Evolutionary conservation across 164 flowering plant species (phyloP), one percentile per base, ranked within the genome.

Genomic region (Macadamia integrifolia): DNA sequence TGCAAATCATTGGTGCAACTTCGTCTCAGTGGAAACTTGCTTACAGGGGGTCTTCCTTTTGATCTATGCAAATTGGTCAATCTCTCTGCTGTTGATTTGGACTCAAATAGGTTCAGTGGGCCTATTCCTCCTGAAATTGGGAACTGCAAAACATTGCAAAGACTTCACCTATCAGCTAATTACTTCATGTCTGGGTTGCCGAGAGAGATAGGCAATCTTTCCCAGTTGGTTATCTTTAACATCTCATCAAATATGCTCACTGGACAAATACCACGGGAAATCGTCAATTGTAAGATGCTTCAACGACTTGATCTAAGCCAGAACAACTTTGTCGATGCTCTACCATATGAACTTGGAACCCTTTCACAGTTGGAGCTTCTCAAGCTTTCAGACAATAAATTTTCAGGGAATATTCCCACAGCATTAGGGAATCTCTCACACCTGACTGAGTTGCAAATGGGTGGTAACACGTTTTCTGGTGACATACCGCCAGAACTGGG

Each of bases 261-360:
- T 18, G 99, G 98, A 4, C 44, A 28, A 64, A 83, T 95, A 68
- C 97, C 94, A 31, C 71, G 72, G 9, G 85, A 86, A 69, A 80
- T 95, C 60, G 75, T 81, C 11, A 78, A 85, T 65, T 95, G 99
- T 80, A 82, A 72, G 78, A 87, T 72, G 86, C 90, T 95, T 69
- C 97, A 89, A 72, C 82, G 97, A 50, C 93, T 95, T 64, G 98
- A 95, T 85, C 85, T 95, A 62, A 87, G 98, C 79, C 66, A 64
- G 50, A 95, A 95, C 68, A 74, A 69, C 66, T 92, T 95, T 61
- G 58, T 48, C 0, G 87, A 68, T 67, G 32, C 76, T 61, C 79
- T 95, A 46, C 96, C 99, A 8, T 60, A 62, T 32, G 90, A 89
- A 75, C 69, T 95, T 62, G 98, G 98, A 50, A 79, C 75, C 55